Conservation (phyloP, 768 basidiomycete species). For the Serendipita indica region DNA sequence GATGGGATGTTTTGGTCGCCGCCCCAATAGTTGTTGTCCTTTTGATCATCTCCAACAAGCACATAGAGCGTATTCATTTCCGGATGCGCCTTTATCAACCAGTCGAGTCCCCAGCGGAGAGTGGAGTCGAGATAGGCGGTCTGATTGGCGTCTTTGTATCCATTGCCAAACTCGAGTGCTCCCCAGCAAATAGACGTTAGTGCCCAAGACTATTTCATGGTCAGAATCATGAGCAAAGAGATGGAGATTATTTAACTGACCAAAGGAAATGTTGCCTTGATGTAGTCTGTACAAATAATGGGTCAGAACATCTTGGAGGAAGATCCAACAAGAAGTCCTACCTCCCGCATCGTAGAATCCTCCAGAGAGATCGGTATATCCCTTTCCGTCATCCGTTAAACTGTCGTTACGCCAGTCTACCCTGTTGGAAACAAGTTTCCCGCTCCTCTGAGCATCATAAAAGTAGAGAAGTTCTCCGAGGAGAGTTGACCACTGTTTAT, state of each 20-base stretch:
- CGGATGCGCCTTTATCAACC: slow-evolving; percentile 88
- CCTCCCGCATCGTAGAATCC: slow-evolving; percentile 93
- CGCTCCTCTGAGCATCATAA: slow-evolving; percentile 84
- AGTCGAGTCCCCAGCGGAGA: slow-evolving; percentile 81
- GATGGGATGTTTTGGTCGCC: slow-evolving; percentile 64
- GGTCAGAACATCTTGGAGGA: background rate
- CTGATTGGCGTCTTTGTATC: slow-evolving; percentile 75
- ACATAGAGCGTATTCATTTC: slow-evolving; percentile 56
- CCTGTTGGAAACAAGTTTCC: slow-evolving; percentile 50
- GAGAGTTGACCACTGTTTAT: slow-evolving; percentile 67
- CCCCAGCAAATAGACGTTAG: slow-evolving; percentile 86
- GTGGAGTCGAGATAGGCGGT: slow-evolving; percentile 84
- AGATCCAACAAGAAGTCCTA: slow-evolving; percentile 26
- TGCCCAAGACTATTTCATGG: slow-evolving; percentile 45
- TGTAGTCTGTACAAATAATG: slow-evolving; percentile 44
- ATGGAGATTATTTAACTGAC: slow-evolving; percentile 27
- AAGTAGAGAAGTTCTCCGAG: slow-evolving; percentile 75
- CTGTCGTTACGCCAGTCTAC: slow-evolving; percentile 83
- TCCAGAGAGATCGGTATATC: slow-evolving; percentile 59
- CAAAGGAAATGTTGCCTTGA: slow-evolving; percentile 77
- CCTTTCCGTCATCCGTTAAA: slow-evolving; percentile 64
- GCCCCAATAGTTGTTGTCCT: slow-evolving; percentile 79
- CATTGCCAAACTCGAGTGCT: slow-evolving; percentile 68
- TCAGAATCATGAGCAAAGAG: slow-evolving; percentile 5
- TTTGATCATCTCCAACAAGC: slow-evolving; percentile 53